A percentile compares a stretch with the other conserved stretches of the same genome.
phyloP scores from a whole-genome alignment of 2,329 filamentous ascomycete species.

The Cadophora gregata region DNA sequence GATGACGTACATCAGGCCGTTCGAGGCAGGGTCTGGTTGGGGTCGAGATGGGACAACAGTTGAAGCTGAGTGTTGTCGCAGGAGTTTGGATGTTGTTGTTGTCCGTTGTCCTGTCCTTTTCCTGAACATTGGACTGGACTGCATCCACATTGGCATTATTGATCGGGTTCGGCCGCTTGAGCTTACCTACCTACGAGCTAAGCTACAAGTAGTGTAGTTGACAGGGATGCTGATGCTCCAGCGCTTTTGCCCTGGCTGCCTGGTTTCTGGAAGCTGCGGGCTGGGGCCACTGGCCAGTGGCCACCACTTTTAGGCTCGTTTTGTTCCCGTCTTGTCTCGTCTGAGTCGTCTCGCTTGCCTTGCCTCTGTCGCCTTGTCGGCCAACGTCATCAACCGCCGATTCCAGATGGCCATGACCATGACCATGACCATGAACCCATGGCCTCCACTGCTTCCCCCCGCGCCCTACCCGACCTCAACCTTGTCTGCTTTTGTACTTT shows the following conservation, averaged over 20 bases:
- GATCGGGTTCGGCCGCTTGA: slow-evolving; percentile 1
- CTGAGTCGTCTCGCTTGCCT: too few relatives aligned
- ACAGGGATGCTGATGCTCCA: not conserved
- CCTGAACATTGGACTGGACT: not conserved
- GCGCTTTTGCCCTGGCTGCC: too few relatives aligned
- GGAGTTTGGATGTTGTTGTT: not conserved
- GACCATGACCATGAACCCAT: too few relatives aligned
- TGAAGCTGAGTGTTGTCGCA: not conserved
- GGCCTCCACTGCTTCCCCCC: too few relatives aligned
- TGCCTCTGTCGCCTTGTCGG: not conserved
- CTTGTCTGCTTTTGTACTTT: too few relatives aligned
- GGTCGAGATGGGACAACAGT: not conserved
- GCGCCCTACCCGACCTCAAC: too few relatives aligned
- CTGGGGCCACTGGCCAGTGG: too few relatives aligned
- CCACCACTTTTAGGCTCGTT: not conserved
- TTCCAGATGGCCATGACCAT: not conserved
- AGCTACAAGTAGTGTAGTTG: too few relatives aligned
- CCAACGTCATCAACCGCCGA: slow-evolving; percentile 6
- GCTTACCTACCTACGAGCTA: too few relatives aligned
- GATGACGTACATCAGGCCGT: not conserved
- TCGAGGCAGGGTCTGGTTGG: not conserved
- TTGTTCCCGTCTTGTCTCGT: slow-evolving; percentile 8
- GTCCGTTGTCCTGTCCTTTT: slow-evolving; percentile 4
- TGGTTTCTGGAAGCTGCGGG: slow-evolving; percentile 15
- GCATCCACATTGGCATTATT: not conserved